Conservation (phyloP, 116 monocot species). For the Posidonia oceanica region DNA sequence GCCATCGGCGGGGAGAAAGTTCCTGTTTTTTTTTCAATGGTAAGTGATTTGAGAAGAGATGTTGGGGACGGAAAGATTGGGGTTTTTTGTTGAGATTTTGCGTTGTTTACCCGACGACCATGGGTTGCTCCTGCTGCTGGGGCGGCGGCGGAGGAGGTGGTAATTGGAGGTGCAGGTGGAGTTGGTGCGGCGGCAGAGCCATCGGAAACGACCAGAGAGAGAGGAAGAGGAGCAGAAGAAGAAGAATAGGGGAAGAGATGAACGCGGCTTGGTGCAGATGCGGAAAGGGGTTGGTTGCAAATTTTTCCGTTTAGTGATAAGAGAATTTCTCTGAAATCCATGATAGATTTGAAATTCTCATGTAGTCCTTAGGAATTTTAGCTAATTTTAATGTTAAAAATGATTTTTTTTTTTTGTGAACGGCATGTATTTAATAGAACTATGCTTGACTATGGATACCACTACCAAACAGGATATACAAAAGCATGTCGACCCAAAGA, state of each 20-base stretch:
- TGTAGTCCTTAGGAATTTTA: no score
- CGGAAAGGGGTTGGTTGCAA: neutral
- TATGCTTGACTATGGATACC: no score
- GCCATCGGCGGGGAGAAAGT: slow-evolving; percentile 31
- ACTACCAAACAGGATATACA: no score
- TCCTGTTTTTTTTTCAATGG: slow-evolving; percentile 20
- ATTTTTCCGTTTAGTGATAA: neutral
- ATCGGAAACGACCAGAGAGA: slow-evolving; percentile 4
- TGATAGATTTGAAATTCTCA: no score
- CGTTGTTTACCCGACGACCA: slow-evolving; percentile 8
- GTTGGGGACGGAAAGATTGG: neutral
- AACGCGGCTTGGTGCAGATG: neutral
- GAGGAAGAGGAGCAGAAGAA: neutral
- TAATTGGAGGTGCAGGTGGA: slow-evolving; percentile 1
- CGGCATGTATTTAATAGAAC: no score
- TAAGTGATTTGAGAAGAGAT: neutral
- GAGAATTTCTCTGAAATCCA: no score
- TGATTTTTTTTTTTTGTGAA: no score
- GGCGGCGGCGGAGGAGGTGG: neutral
- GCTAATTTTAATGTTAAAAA: no score
- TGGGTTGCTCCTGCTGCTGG: slow-evolving; percentile 1
- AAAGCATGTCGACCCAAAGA: no score
- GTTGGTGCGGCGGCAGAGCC: slow-evolving; percentile 11
- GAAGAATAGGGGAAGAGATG: neutral
- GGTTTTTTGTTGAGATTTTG: neutral